A percentile compares a stretch with the other conserved stretches of the same genome.
Conservation (phyloP, 2,329 filamentous ascomycete species). For the Aspergillus aculeatinus region DNA sequence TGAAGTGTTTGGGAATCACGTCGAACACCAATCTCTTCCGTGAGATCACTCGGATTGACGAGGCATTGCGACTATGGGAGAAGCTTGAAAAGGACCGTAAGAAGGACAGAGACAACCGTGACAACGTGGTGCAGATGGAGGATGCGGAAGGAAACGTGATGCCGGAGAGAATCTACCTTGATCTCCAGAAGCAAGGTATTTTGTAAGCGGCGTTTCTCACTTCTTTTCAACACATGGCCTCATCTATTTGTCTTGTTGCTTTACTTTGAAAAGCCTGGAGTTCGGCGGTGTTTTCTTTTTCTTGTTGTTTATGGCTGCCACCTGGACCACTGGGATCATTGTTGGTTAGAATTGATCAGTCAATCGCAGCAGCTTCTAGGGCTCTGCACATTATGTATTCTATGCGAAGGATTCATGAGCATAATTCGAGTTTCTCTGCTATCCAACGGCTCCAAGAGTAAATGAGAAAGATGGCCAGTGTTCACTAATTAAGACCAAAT, state of each 20-base stretch:
- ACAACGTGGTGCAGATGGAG: slow-evolving; percentile 96
- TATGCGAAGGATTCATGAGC: slow-evolving; percentile 5
- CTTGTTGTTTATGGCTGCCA: slow-evolving; percentile 9
- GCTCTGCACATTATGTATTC: slow-evolving; percentile 19
- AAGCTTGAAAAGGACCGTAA: slow-evolving; percentile 87
- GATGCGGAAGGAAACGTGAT: slow-evolving; percentile 97
- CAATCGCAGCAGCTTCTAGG: slow-evolving; percentile 7
- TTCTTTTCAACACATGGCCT: background rate
- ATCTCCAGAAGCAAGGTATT: slow-evolving; percentile 88
- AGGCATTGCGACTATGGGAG: slow-evolving; percentile 85
- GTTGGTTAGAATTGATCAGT: slow-evolving; percentile 16
- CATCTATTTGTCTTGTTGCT: slow-evolving; percentile 11
- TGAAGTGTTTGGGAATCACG: slow-evolving; percentile 91
- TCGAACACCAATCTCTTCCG: slow-evolving; percentile 81
- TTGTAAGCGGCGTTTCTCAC: slow-evolving; percentile 50
- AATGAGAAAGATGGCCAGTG: background rate
- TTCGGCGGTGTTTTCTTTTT: slow-evolving; percentile 27
- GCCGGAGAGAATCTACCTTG: slow-evolving; percentile 97
- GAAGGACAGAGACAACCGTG: slow-evolving; percentile 70
- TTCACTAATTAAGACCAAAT: background rate
- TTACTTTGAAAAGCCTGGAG: slow-evolving; percentile 31
- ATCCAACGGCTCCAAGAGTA: background rate
- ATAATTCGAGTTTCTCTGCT: background rate
- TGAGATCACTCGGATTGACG: slow-evolving; percentile 89
- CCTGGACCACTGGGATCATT: slow-evolving; percentile 16